A percentile compares a stretch with the other conserved stretches of the same genome.
Evolutionary conservation across 805 yeast genomes (phyloP).

Genomic region (Nakazawaea sp.): DNA sequence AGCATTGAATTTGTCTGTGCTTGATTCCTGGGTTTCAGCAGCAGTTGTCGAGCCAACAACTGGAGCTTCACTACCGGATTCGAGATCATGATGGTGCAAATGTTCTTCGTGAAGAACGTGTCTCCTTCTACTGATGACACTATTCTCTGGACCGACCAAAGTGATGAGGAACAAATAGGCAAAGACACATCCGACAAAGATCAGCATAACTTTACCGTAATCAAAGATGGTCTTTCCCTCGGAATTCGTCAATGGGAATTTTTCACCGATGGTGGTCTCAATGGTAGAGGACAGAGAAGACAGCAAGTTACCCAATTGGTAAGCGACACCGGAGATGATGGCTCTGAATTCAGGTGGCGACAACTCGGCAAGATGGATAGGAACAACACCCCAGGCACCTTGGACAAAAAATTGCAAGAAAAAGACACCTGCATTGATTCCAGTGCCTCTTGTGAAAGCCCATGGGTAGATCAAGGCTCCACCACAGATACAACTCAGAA

Average conservation of each 20-base stretch:
- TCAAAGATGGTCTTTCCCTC: conserved; percentile 33
- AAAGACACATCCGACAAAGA: conserved; percentile 58
- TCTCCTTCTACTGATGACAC: conserved; percentile 21
- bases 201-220: conserved; percentile 59
- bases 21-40: background rate
- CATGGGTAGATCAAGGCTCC: conserved; percentile 61
- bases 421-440: conserved; percentile 52
- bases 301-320: conserved; percentile 64
- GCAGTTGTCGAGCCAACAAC: too few relatives aligned
- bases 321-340: conserved; percentile 55
- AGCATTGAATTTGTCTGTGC: too few relatives aligned
- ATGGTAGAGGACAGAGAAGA: conserved; percentile 66
- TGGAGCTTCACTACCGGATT: too few relatives aligned
- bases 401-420: conserved; percentile 59
- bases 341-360: conserved; percentile 59
- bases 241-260: conserved; percentile 34
- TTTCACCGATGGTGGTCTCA: conserved; percentile 54
- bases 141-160: conserved; percentile 59
- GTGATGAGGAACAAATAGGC: conserved; percentile 43
- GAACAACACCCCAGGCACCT: conserved; percentile 67
- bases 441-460: conserved; percentile 41
- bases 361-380: conserved; percentile 54
- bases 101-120: too few relatives aligned
- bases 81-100: too few relatives aligned
- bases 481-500: conserved; percentile 45